A percentile compares a stretch with the other conserved stretches of the same genome.
Conservation (phyloP, 106 monocot genomes). For the Acorus calamus region DNA sequence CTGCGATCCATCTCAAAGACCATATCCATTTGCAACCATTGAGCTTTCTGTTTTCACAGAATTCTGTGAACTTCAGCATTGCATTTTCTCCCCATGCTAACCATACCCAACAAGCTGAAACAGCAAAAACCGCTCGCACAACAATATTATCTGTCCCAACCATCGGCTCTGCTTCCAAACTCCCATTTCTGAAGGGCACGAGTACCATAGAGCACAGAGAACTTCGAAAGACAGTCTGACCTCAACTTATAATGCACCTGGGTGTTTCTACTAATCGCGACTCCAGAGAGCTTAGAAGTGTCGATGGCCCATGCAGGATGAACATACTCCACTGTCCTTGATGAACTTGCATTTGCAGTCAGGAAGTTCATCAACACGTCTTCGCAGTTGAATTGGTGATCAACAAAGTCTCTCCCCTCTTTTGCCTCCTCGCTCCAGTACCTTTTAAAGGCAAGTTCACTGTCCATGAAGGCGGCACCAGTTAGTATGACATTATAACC, state of each 20-base stretch:
- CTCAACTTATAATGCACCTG: constrained; percentile 34
- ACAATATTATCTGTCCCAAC: constrained; percentile 19
- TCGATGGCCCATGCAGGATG: constrained; percentile 52
- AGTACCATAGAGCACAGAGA: constrained; percentile 31
- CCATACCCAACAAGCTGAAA: too few species aligned
- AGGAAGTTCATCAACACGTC: constrained; percentile 55
- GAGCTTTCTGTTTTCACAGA: too few species aligned
- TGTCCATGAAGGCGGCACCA: constrained; percentile 58
- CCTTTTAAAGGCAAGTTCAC: constrained; percentile 32
- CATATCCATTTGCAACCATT: too few species aligned
- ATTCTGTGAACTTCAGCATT: too few species aligned
- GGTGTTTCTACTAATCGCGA: constrained; percentile 46
- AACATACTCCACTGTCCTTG: constrained; percentile 44
- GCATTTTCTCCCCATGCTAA: too few species aligned
- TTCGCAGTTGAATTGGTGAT: constrained; percentile 43
- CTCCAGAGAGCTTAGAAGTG: constrained; percentile 40
- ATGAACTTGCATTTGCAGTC: constrained; percentile 28
- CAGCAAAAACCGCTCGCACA: too few species aligned
- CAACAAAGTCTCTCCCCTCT: constrained; percentile 34
- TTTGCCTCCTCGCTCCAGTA: constrained; percentile 44
- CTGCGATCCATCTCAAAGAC: too few species aligned
- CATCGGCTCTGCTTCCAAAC: constrained; percentile 31
- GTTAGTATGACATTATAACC: constrained; percentile 45
- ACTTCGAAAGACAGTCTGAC: constrained; percentile 33
- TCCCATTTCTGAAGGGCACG: constrained; percentile 15